Conservation (phyloP, 1,284 basidiomycete species). For the Puccinia novopanici region DNA sequence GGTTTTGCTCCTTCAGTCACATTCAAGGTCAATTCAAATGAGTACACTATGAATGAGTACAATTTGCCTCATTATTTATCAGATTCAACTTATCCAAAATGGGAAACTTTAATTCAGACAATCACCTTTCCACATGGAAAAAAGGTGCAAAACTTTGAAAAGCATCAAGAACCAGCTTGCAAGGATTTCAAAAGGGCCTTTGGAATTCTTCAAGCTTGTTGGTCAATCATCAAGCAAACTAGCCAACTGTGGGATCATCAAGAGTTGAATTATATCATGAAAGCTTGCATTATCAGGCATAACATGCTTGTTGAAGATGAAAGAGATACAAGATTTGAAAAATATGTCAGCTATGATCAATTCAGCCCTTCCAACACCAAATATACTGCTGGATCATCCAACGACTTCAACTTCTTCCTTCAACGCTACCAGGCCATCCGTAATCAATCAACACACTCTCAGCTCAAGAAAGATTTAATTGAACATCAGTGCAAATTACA, state of each 20-base stretch:
- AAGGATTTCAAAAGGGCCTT: conserved; percentile 17
- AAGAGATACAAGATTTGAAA: background rate
- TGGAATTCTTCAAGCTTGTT: conserved; percentile 28
- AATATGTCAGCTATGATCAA: too few species aligned
- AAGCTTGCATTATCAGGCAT: conserved; percentile 31
- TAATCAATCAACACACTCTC: background rate
- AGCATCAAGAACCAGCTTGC: background rate
- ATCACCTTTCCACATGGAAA: background rate
- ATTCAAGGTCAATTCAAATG: background rate
- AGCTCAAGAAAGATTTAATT: background rate
- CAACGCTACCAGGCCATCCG: too few species aligned
- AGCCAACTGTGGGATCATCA: background rate
- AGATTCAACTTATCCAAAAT: background rate
- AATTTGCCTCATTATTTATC: background rate
- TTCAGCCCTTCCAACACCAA: too few species aligned
- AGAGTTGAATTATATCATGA: conserved; percentile 13
- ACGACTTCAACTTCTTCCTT: too few species aligned
- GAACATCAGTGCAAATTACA: background rate
- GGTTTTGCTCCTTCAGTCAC: background rate
- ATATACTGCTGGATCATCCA: too few species aligned
- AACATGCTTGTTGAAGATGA: conserved; percentile 35
- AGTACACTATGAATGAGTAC: too few species aligned
- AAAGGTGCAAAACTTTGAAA: background rate
- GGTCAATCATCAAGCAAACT: background rate
- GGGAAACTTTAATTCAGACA: background rate